Percentiles rank a stretch among this genome's conserved stretches.
These are phyloP conservation scores for Lanmaoa rubissima DNA, from an alignment of 768 basidiomycete genomes.

Conservation along the genomic window DNA sequence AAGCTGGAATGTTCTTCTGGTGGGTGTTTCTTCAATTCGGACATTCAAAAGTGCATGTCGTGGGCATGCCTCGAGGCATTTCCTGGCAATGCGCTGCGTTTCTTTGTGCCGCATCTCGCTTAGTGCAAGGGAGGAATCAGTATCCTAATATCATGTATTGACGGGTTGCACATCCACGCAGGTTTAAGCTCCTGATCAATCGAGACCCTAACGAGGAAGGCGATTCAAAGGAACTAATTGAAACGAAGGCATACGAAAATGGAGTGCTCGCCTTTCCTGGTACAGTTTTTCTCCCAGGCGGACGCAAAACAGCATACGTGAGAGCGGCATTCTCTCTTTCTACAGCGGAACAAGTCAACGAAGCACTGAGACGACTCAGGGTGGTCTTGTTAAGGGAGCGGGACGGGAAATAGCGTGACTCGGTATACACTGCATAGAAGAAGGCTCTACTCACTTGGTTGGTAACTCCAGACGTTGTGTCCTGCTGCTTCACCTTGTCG, in stretches of 20 bases:
- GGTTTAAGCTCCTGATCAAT: conserved; percentile 66
- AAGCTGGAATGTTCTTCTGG: conserved; percentile 92
- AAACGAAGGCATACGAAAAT: conserved; percentile 68
- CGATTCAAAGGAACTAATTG: conserved; percentile 74
- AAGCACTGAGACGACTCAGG: conserved; percentile 64
- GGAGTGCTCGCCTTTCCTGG: conserved; percentile 93
- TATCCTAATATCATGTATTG: conserved; percentile 17
- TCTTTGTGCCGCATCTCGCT: conserved; percentile 2
- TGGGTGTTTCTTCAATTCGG: conserved; percentile 32
- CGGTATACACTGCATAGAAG: neutral
- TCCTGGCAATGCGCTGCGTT: neutral
- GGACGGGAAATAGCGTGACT: conserved; percentile 7
- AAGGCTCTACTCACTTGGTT: neutral
- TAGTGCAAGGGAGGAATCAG: conserved; percentile 1
- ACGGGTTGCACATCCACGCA: conserved; percentile 27
- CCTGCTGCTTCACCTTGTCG: neutral
- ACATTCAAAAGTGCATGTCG: conserved; percentile 3
- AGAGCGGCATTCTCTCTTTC: conserved; percentile 80
- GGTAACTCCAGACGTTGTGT: neutral
- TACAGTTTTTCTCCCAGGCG: conserved; percentile 74
- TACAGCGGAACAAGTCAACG: conserved; percentile 64
- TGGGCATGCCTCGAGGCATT: neutral
- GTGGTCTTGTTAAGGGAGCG: conserved; percentile 35
- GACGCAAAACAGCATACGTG: conserved; percentile 67
- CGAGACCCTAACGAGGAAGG: conserved; percentile 38